A percentile compares a stretch with the other conserved stretches of the same genome.
Conservation (phyloP, 257 asterid species). For the Ilex aquifolium region DNA sequence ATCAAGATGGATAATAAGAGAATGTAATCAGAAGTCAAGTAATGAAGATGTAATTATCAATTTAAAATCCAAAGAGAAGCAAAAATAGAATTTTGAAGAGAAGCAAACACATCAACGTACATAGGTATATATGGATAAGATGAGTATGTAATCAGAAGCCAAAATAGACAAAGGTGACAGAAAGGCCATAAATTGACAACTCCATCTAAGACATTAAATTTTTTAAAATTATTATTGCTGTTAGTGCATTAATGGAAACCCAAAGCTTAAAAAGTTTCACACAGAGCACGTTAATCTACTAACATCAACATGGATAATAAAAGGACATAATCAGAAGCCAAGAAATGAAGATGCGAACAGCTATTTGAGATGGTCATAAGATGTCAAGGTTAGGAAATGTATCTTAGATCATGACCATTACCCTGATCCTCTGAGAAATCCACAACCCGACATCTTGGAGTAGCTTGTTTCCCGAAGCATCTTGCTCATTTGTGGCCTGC, state of each 20-base stretch:
- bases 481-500: conserved; percentile 40
- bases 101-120: no score
- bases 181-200: no score
- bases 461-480: conserved; percentile 87
- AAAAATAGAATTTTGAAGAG: no score
- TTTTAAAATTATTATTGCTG: no score
- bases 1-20: not conserved
- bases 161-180: no score
- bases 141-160: no score
- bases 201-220: no score
- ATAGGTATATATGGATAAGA: no score
- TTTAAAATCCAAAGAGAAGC: no score
- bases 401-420: conserved; percentile 17
- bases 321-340: not conserved
- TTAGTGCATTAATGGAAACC: no score
- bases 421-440: conserved; percentile 81
- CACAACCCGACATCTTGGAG: conserved; percentile 89
- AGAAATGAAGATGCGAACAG: not conserved
- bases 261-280: no score
- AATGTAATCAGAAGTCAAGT: not conserved
- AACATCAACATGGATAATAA: not conserved
- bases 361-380: not conserved
- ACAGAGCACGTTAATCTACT: no score
- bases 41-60: not conserved
- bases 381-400: not conserved